Evolutionary conservation across 805 yeast species (phyloP), one percentile per base, ranked within the genome.

Genomic region (Candida corydali): DNA sequence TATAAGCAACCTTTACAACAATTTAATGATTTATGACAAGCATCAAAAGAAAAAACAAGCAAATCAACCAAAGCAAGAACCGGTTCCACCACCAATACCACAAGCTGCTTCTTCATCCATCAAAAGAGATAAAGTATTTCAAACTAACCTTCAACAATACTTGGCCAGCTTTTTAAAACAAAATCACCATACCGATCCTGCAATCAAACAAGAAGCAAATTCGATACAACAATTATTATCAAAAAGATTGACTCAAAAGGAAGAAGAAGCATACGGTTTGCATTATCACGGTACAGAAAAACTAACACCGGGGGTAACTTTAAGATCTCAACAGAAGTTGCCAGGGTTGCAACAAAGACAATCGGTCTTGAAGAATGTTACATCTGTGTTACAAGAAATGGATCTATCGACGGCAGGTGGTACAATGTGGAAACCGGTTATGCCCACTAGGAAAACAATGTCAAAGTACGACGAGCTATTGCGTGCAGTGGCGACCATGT

Each of bases 241-340:
- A 34, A 73, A 74, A 53, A 70, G 77, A 28, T 70, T 89, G 34
- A 75, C 86, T 0, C 69, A 76, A 15, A 82, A 84, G 49, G 96
- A 89, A 51, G 89, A 87, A 59, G 85, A 79, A 39, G 80, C 86
- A 0, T 84, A 81, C 50, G 98, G 98, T 9, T 73, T 93, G 26
- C 68, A 78, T 34, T 82, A 82, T 44, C 95, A 86, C 57, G 81
- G 78, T 10, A 63, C 57, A 29, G 91, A 83, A 41, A 77, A 79
- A 46, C 53, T 84, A 6, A 73, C 73, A 4, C 82, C 94, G 0
- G 98, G 98, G 20, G 96, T 87, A 2, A 77, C 70, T 36, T 63
- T 91, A 41, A 71, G 98, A 44, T 87, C 97, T 0, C 64, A 83
- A 3, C 73, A 67, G 42, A 56, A 57, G 39, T 54, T 67, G 8